Conservation (phyloP, 1,139 yeast genomes). For the Petasospora rhodanensis region DNA sequence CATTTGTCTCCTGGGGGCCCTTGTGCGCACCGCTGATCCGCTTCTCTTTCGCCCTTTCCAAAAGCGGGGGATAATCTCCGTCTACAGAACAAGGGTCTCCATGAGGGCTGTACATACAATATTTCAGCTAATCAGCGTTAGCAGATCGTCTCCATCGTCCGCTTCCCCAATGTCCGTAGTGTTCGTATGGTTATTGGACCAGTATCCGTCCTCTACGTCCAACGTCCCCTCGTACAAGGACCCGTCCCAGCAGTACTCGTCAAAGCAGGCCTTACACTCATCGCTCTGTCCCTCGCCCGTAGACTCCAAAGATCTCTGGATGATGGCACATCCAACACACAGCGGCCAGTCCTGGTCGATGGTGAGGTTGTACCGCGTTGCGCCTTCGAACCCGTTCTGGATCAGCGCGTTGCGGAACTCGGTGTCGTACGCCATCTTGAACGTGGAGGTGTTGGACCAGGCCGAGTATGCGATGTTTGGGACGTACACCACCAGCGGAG, state of each 20-base stretch:
- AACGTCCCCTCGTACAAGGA: slow-evolving; percentile 12
- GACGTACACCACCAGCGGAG: slow-evolving; percentile 78
- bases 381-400: slow-evolving; percentile 75
- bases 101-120: no score
- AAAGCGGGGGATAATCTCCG: no score
- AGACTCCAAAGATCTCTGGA: slow-evolving; percentile 79
- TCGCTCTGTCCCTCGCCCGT: slow-evolving; percentile 56
- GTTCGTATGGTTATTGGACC: slow-evolving; percentile 11
- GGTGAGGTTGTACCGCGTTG: slow-evolving; percentile 69
- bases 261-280: slow-evolving; percentile 72
- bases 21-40: no score
- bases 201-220: slow-evolving; percentile 5
- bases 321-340: slow-evolving; percentile 86
- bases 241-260: slow-evolving; percentile 83
- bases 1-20: no score
- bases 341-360: slow-evolving; percentile 69
- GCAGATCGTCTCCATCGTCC: slow-evolving; percentile 5
- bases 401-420: slow-evolving; percentile 59
- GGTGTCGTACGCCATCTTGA: slow-evolving; percentile 56
- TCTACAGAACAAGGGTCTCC: no score
- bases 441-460: slow-evolving; percentile 69
- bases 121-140: no score
- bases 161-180: slow-evolving; percentile 1
- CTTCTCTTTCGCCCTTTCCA: no score
- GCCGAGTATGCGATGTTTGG: slow-evolving; percentile 73